Evolutionary conservation across 768 basidiomycete species (phyloP).

Genomic region (Mrakia blollopis): DNA sequence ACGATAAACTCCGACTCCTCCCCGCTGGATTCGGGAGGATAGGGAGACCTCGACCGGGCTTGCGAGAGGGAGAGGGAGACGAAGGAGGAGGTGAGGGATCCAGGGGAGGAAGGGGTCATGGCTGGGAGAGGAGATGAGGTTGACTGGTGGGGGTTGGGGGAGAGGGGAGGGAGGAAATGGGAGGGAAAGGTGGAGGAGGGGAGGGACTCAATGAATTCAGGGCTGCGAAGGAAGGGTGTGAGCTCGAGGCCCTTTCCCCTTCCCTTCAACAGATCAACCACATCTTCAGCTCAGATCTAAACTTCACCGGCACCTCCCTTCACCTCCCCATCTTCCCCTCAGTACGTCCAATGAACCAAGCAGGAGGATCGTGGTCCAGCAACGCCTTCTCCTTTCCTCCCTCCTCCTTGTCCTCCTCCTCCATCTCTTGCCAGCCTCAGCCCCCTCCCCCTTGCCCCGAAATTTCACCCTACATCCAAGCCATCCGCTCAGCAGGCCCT

Average conservation of each 20-base stretch:
- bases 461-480: neutral
- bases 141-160: neutral
- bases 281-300: neutral
- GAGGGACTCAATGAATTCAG: neutral
- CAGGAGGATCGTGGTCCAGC: neutral
- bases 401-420: neutral
- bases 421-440: neutral
- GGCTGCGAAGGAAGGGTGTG: neutral
- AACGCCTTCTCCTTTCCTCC: neutral
- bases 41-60: neutral
- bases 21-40: too few relatives aligned
- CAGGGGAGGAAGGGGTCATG: constrained; percentile 3
- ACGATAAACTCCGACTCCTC: constrained; percentile 4
- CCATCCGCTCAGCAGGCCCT: neutral
- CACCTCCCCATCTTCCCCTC: neutral
- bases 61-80: constrained; percentile 9
- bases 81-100: constrained; percentile 12
- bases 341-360: neutral
- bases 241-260: neutral
- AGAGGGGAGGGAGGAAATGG: neutral
- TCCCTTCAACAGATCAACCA: neutral
- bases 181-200: neutral
- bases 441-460: neutral
- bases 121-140: neutral
- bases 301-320: neutral